Percentiles rank a stretch among this genome's conserved stretches.
These are phyloP conservation scores for Arabis hirsuta DNA, from an alignment of 345 rosid species.

Conservation along the genomic window DNA sequence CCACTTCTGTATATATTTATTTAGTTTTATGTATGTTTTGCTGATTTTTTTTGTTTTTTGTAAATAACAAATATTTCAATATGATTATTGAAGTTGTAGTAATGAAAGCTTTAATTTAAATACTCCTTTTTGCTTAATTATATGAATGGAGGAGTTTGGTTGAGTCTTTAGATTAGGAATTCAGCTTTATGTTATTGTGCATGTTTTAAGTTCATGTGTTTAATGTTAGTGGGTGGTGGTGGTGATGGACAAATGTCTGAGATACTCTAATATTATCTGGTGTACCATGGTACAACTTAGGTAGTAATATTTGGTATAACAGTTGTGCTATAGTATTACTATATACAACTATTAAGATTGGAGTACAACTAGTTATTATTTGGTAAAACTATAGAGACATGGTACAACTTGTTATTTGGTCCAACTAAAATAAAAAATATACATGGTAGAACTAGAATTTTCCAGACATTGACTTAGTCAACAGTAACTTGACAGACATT, in stretches of 20 bases:
- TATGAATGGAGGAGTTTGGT: slow-evolving; percentile 21
- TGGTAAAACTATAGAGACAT: too few relatives aligned
- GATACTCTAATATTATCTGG: too few relatives aligned
- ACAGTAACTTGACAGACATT: too few relatives aligned
- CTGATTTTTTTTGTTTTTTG: neutral
- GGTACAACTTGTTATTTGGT: too few relatives aligned
- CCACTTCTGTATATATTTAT: slow-evolving; percentile 30
- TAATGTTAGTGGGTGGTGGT: slow-evolving; percentile 34
- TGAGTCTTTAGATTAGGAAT: slow-evolving; percentile 16
- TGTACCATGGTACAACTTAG: too few relatives aligned
- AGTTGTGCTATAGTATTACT: too few relatives aligned
- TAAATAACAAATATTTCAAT: slow-evolving; percentile 21
- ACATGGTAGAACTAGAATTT: too few relatives aligned
- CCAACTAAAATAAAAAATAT: too few relatives aligned
- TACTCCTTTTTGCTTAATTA: neutral
- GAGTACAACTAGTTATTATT: too few relatives aligned
- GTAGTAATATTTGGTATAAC: too few relatives aligned
- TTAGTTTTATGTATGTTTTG: slow-evolving; percentile 20
- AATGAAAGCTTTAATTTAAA: slow-evolving; percentile 13
- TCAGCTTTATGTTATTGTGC: slow-evolving; percentile 31
- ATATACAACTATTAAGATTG: too few relatives aligned
- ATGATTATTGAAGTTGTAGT: slow-evolving; percentile 8
- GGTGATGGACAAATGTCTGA: neutral
- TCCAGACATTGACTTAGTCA: too few relatives aligned
- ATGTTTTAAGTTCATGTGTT: slow-evolving; percentile 29